Conservation (phyloP, 345 rosid genomes). For the Acer yangbiense region DNA sequence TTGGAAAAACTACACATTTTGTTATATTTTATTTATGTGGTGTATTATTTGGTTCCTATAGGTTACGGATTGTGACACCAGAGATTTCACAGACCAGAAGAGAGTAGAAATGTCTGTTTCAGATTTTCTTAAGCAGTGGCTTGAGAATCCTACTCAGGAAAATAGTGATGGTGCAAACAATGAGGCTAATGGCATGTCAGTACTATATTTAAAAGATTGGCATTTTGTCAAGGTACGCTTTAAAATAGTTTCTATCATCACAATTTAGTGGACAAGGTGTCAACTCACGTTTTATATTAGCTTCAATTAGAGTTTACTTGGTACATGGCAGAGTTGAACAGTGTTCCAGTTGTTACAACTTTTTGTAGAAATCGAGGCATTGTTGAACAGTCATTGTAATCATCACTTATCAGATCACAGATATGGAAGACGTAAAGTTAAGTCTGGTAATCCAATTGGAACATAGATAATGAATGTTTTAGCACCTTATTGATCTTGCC, state of each 20-base stretch:
- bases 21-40: neutral
- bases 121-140: conserved; percentile 66
- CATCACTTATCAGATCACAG: neutral
- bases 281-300: neutral
- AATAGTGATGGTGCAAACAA: conserved; percentile 9
- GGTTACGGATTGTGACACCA: conserved; percentile 89
- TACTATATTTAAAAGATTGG: conserved; percentile 91
- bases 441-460: neutral
- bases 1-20: neutral
- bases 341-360: neutral
- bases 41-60: conserved; percentile 17
- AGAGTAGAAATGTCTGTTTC: conserved; percentile 78
- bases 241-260: neutral
- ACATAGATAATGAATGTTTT: neutral
- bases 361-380: neutral
- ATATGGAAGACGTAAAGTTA: neutral
- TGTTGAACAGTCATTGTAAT: neutral
- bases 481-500: neutral
- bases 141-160: conserved; percentile 17
- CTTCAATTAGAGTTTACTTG: conserved; percentile 3
- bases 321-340: neutral
- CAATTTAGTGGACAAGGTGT: neutral
- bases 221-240: conserved; percentile 78
- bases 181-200: conserved; percentile 32
- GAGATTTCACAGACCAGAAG: conserved; percentile 83